Evolutionary conservation across 257 asterid species (phyloP).

Genomic region (Asclepias syriaca): DNA sequence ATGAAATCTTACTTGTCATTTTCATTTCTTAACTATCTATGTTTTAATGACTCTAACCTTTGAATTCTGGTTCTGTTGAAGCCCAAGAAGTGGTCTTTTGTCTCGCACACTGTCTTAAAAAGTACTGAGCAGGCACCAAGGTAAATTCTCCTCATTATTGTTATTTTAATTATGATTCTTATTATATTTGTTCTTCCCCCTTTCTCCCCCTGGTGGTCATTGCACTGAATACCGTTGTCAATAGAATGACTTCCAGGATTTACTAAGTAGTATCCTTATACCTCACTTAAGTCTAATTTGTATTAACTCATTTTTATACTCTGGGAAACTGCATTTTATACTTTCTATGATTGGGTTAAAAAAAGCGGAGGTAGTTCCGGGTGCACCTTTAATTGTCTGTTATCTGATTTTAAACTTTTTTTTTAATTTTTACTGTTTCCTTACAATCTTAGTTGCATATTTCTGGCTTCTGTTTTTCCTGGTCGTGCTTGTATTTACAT

Average conservation of each 20-base stretch:
- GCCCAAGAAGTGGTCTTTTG: slow-evolving; percentile 92
- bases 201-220: background rate
- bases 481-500: background rate
- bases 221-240: background rate
- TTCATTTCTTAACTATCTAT: background rate
- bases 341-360: background rate
- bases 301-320: background rate
- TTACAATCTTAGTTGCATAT: background rate
- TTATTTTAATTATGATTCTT: background rate
- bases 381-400: background rate
- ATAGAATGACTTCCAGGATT: background rate
- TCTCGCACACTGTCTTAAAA: slow-evolving; percentile 84
- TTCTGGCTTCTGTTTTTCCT: background rate
- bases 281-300: background rate
- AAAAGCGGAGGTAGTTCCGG: too few species aligned
- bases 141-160: slow-evolving; percentile 26
- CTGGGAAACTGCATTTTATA: background rate
- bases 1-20: background rate
- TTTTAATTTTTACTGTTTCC: background rate
- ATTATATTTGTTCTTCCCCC: slow-evolving; percentile 1
- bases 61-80: slow-evolving; percentile 31
- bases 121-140: slow-evolving; percentile 72
- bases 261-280: background rate
- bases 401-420: background rate
- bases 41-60: background rate